phyloP scores from a whole-genome alignment of 83 land plant genomes.

The Picea abies region DNA sequence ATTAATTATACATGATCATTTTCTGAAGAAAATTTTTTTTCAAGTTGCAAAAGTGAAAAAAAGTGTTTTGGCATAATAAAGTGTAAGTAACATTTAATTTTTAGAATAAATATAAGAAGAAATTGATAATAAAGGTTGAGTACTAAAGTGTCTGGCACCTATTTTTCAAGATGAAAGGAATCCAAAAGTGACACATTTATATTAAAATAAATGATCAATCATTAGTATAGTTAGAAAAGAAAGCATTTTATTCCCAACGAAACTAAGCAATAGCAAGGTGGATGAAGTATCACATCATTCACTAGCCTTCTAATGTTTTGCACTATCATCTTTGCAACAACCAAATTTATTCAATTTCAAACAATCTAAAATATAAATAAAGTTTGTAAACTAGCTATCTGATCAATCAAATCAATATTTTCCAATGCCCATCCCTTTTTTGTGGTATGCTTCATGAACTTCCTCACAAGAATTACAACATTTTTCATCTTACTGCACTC shows the following conservation, averaged over 20 bases:
- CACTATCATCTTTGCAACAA: not conserved
- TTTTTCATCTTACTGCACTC: slow-evolving; percentile 85
- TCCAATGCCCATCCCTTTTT: slow-evolving; percentile 90
- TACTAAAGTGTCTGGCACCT: not conserved
- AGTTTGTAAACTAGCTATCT: slow-evolving; percentile 45
- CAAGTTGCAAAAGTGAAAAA: too few relatives aligned
- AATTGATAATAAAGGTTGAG: not conserved
- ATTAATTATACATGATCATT: not conserved
- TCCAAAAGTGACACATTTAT: not conserved
- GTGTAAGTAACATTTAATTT: too few relatives aligned
- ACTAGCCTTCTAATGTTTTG: not conserved
- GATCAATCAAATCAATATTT: slow-evolving; percentile 92
- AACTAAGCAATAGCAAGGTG: not conserved
- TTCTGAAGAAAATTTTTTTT: not conserved
- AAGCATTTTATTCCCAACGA: too few relatives aligned
- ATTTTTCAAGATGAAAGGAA: not conserved
- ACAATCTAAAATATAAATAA: not conserved
- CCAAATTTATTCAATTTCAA: too few relatives aligned
- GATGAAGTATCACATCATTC: not conserved
- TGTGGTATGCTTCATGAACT: slow-evolving; percentile 93
- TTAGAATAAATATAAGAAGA: not conserved
- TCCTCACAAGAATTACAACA: slow-evolving; percentile 98
- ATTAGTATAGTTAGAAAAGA: not conserved
- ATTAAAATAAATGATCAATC: not conserved
- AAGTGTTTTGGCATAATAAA: too few relatives aligned